phyloP scores from a whole-genome alignment of 257 asterid species.

The Cynanchum wilfordii region DNA sequence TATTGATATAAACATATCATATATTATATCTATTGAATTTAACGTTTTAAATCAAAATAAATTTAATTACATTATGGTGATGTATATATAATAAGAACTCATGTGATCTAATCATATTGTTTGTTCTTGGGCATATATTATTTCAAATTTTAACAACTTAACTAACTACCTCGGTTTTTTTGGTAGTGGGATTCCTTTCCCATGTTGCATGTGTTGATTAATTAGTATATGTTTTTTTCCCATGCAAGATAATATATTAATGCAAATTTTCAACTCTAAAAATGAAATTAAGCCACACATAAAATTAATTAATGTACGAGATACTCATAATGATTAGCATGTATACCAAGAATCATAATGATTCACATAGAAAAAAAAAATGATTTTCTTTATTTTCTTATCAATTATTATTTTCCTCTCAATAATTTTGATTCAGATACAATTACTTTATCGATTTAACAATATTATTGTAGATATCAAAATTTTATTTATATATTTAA shows the following conservation, averaged over 20 bases:
- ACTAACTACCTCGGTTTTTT: too few species aligned
- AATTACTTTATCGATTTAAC: too few species aligned
- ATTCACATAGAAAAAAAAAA: background rate
- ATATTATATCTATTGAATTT: too few species aligned
- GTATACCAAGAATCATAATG: background rate
- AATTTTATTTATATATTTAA: too few species aligned
- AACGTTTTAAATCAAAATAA: too few species aligned
- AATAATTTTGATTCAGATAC: background rate
- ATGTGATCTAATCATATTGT: too few species aligned
- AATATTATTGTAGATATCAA: too few species aligned
- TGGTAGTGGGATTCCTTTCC: slow-evolving; percentile 3
- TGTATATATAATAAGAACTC: too few species aligned
- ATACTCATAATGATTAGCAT: background rate
- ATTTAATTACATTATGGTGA: too few species aligned
- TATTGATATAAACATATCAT: too few species aligned
- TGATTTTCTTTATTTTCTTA: background rate
- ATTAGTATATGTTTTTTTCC: background rate
- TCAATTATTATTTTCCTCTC: too few species aligned
- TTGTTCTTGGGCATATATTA: background rate
- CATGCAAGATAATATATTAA: background rate
- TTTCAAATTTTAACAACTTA: background rate
- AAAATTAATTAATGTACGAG: background rate
- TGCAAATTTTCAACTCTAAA: background rate
- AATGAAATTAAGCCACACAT: background rate
- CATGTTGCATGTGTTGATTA: background rate